Base-by-base conservation (phyloP, 1,139 yeast genomes). In the Pichia sp. region DNA sequence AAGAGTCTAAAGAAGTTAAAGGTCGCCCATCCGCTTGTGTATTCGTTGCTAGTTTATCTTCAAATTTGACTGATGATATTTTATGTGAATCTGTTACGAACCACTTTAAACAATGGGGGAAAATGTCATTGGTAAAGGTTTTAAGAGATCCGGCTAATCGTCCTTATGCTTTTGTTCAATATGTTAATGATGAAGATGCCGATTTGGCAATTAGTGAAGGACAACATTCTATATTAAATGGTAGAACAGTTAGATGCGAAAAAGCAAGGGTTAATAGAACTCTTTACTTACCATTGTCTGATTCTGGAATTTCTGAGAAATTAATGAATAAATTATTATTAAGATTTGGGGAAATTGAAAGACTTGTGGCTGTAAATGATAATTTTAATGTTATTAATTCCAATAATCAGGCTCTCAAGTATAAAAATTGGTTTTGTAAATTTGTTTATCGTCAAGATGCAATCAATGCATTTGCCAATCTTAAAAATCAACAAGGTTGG, bases 141-240 rank as follows among this genome's bases (percentile, higher is more conserved):
- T 73, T 89, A 51, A 71, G 96, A 44, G 97, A 90, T 65, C 78
- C 83, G 22, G 70, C 78, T 30, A 84, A 85, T 60, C 73, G 96
- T 36, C 97, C 97, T 0, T 90, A 90, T 62, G 96, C 97, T 0
- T 90, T 90, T 71, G 96, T 89, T 37, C 97, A 90, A 64, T 87
- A 84, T 61, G 69, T 78, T 12, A 78, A 69, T 45, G 95, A 84
- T 50, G 68, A 67, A 6, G 94, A 85, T 52, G 90, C 95, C 9
- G 71, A 73, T 46, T 61, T 53, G 4, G 97, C 97, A 1, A 73
- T 89, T 43, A 64, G 63, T 35, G 69, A 72, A 45, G 95, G 87
- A 9, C 92, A 86, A 55, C 81, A 83, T 43, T 71, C 87, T 5
- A 60, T 69, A 6, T 66, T 90, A 43, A 79, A 85, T 59, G 95